These are phyloP conservation scores for Leishmania arabica DNA, from an alignment of 208 protist species.

Conservation along the genomic window DNA sequence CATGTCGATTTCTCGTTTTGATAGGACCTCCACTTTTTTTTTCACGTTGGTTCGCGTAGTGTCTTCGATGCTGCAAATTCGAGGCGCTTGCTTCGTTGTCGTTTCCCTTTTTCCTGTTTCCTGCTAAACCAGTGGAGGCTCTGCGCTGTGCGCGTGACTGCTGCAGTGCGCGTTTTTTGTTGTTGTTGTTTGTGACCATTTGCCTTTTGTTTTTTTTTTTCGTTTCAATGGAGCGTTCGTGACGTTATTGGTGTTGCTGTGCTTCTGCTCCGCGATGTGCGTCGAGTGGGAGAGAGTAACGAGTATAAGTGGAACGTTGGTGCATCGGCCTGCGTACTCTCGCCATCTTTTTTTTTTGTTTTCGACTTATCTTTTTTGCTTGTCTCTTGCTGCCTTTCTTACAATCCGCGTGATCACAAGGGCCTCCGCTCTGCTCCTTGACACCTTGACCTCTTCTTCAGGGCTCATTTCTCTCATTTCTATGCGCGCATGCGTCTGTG, in stretches of 20 bases:
- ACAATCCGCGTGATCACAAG: neutral
- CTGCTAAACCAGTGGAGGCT: neutral
- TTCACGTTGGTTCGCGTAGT: neutral
- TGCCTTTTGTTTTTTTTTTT: neutral
- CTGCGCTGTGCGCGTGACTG: neutral
- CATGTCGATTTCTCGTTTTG: neutral
- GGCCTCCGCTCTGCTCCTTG: neutral
- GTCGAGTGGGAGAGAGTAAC: neutral
- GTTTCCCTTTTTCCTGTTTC: neutral
- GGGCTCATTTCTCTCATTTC: neutral
- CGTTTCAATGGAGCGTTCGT: neutral
- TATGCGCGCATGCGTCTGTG: neutral
- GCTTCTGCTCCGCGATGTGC: neutral
- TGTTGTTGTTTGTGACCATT: neutral
- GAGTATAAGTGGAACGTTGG: neutral
- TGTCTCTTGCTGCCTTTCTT: neutral
- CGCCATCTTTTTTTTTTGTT: neutral
- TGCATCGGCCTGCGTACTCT: neutral
- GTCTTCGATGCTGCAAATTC: neutral
- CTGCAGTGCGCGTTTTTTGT: neutral
- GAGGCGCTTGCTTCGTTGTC: neutral
- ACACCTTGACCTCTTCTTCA: neutral
- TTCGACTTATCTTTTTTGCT: neutral
- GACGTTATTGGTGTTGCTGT: constrained; percentile 5
- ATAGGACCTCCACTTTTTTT: neutral